Percentiles rank a stretch among this genome's conserved stretches.
phyloP scores from a whole-genome alignment of 371 early-diverging fungal genomes.

The Fennellomyces sp. region DNA sequence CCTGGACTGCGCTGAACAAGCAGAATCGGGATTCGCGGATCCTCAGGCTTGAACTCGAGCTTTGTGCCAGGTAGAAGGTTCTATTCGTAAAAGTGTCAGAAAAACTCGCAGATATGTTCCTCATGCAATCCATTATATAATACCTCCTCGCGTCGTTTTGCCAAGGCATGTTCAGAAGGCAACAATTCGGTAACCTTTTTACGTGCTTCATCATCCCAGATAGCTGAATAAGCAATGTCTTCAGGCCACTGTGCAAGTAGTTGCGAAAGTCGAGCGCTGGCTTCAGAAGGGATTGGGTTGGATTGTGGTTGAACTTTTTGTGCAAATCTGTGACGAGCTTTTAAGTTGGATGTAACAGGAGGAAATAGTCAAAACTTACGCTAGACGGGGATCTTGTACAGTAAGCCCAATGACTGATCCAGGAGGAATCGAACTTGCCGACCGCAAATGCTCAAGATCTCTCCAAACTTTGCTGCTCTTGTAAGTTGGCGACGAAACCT shows the following conservation, averaged over 20 bases:
- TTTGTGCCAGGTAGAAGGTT: slow-evolving; percentile 51
- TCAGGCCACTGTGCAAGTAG: slow-evolving; percentile 65
- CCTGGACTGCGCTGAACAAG: slow-evolving; percentile 67
- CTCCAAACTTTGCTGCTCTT: slow-evolving; percentile 47
- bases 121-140: neutral
- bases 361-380: slow-evolving; percentile 39
- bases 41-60: slow-evolving; percentile 51
- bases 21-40: slow-evolving; percentile 77
- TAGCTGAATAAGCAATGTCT: slow-evolving; percentile 45
- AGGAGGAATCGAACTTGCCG: slow-evolving; percentile 70
- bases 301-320: slow-evolving; percentile 65
- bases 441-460: slow-evolving; percentile 46
- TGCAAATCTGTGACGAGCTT: slow-evolving; percentile 64
- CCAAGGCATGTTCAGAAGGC: slow-evolving; percentile 66
- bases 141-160: slow-evolving; percentile 67
- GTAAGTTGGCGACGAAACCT: neutral
- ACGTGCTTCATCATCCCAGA: slow-evolving; percentile 68
- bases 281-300: slow-evolving; percentile 28
- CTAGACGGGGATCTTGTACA: slow-evolving; percentile 76
- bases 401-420: slow-evolving; percentile 69
- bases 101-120: neutral
- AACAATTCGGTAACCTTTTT: slow-evolving; percentile 38
- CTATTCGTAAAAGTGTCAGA: neutral
- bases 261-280: slow-evolving; percentile 22
- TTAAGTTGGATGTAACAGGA: neutral